phyloP scores from a whole-genome alignment of 805 yeast species.

The Kluyveromyces wickerhamii region DNA sequence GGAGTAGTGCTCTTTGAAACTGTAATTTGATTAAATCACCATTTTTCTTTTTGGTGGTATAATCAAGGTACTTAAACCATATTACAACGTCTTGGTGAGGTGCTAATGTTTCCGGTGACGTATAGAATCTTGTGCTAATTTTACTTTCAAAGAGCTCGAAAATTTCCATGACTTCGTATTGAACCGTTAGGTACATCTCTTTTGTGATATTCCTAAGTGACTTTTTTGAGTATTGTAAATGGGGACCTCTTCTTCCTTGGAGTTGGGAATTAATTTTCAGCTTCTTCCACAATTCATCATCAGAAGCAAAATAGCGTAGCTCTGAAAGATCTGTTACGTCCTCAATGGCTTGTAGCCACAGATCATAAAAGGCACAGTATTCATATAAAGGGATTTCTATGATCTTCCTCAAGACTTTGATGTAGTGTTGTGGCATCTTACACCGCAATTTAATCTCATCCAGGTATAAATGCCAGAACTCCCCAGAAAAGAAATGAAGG shows the following conservation, averaged over 20 bases:
- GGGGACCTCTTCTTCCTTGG: conserved; percentile 25
- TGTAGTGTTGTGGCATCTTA: conserved; percentile 14
- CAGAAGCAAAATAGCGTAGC: conserved; percentile 17
- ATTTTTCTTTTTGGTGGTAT: conserved; percentile 17
- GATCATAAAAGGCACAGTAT: conserved; percentile 25
- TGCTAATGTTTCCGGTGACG: conserved; percentile 22
- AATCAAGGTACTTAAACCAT: conserved; percentile 26
- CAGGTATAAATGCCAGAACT: conserved; percentile 30
- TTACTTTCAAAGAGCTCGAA: conserved; percentile 27
- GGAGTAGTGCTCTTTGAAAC: conserved; percentile 27
- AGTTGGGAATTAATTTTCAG: conserved; percentile 17
- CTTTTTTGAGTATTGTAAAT: conserved; percentile 29
- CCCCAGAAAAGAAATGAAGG: conserved; percentile 28
- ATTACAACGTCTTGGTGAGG: conserved; percentile 17
- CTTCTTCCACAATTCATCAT: conserved; percentile 19
- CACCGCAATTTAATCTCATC: conserved; percentile 21
- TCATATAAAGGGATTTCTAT: conserved; percentile 27
- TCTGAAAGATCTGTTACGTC: conserved; percentile 22
- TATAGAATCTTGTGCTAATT: conserved; percentile 20
- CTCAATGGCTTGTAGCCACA: conserved; percentile 26
- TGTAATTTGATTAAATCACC: conserved; percentile 19
- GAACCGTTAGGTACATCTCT: conserved; percentile 25
- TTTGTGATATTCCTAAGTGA: conserved; percentile 23
- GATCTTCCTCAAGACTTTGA: conserved; percentile 23
- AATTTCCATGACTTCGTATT: conserved; percentile 24